phyloP scores from a whole-genome alignment of 2,329 filamentous ascomycete species.

The Fusarium ambrosium region DNA sequence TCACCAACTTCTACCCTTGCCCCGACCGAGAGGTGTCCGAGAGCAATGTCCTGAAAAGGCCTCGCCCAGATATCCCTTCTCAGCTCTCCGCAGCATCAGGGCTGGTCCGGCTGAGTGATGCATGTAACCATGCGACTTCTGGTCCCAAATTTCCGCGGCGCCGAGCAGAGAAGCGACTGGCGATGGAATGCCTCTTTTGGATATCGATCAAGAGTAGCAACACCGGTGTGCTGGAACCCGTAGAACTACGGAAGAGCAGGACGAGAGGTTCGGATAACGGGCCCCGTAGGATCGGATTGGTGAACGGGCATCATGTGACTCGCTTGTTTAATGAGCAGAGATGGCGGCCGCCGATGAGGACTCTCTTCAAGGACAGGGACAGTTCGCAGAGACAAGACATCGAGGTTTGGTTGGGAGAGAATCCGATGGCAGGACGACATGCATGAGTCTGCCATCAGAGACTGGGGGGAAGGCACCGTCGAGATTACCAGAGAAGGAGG shows the following conservation, averaged over 20 bases:
- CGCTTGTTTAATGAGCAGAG: neutral
- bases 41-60: neutral
- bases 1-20: neutral
- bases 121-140: neutral
- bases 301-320: constrained; percentile 1
- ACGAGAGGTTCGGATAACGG: neutral
- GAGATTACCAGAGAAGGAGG: neutral
- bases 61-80: neutral
- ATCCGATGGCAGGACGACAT: neutral
- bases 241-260: neutral
- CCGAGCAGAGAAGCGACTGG: neutral
- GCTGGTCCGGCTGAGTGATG: neutral
- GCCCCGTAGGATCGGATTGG: neutral
- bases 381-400: neutral
- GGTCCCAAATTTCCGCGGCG: neutral
- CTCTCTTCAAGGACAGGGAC: neutral
- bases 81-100: neutral
- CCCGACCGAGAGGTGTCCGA: neutral
- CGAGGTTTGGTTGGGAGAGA: neutral
- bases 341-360: neutral
- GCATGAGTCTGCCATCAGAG: neutral
- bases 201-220: neutral
- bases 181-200: neutral
- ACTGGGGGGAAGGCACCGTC: neutral
- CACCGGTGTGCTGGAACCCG: neutral